Base-by-base conservation (phyloP, 495 filamentous ascomycete genomes). In the Tuber brumale region DNA sequence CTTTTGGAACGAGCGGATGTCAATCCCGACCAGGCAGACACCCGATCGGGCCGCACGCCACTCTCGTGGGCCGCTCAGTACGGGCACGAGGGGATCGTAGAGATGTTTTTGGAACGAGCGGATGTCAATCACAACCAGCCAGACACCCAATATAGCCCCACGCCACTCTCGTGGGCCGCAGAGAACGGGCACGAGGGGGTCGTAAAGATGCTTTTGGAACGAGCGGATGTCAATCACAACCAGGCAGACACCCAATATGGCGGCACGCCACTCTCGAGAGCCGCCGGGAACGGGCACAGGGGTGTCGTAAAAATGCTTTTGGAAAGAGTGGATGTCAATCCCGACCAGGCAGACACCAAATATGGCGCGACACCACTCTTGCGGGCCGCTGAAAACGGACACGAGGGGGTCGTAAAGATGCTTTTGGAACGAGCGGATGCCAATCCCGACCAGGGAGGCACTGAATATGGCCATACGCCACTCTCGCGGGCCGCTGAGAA, bases 201-300 rank as follows among this genome's bases (percentile, higher is more conserved):
- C 0, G 46, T 51, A 0, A 51, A 51, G 46, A n/a, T n/a, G 46
- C 21, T 51, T 51, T 51, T 51, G 7, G 7, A n/a, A 2, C 46
- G 46, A n/a, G 7, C 3, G 8, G 48, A n/a, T 3, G 8, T 57
- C 48, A 57, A 57, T 57, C 48, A 7, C 1, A 12, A 57, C 8
- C 23, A n/a, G 8, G 43, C 43, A 44, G 43, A 44, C 43, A 44
- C 43, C 43, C 1, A 44, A 44, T 44, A 8, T 23, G 46, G 21
- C 6, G 19, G 7, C 1, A n/a, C 21, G 21, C 48, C 8, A 8
- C 21, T n/a, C 8, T 7, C 10, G 1, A 14, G n/a, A 8, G 51
- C 21, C 0, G 8, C 21, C 0, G 1, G 19, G 46, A 0, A 2
- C 0, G 18, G 21, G 19, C 21, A 23, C 23, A 5, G 8, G 21